phyloP scores from a whole-genome alignment of 192 early-diverging fungal species.

The Linnemannia zychae region DNA sequence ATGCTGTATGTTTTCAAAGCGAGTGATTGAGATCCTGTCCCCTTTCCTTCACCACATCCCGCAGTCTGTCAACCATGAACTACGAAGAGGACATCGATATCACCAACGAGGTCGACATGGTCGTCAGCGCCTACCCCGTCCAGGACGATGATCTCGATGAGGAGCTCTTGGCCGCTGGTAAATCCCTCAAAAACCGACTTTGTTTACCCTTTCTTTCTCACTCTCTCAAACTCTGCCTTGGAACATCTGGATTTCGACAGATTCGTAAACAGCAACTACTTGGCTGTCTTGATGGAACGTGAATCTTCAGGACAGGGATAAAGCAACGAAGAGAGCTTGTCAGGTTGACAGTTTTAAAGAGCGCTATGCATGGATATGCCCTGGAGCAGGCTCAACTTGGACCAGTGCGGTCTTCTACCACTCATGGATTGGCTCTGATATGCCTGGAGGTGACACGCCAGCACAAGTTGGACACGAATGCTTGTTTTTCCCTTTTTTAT shows the following conservation, averaged over 20 bases:
- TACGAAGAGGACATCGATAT: slow-evolving; percentile 56
- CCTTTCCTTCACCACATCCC: neutral
- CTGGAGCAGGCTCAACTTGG: neutral
- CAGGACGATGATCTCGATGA: slow-evolving; percentile 57
- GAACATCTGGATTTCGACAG: slow-evolving; percentile 4
- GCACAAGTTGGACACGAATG: neutral
- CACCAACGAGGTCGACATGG: slow-evolving; percentile 56
- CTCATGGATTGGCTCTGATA: neutral
- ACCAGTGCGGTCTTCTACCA: neutral
- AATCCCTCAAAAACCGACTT: slow-evolving; percentile 8
- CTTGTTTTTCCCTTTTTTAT: neutral
- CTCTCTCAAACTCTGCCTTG: too few species aligned
- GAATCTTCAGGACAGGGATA: neutral
- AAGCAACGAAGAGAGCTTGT: neutral
- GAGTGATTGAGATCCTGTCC: neutral
- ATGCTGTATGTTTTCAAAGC: neutral
- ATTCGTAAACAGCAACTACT: neutral
- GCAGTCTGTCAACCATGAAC: slow-evolving; percentile 43
- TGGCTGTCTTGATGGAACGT: neutral
- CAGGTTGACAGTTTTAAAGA: neutral
- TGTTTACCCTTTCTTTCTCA: neutral
- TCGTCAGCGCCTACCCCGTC: slow-evolving; percentile 55
- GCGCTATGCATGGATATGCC: neutral
- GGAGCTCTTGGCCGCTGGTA: slow-evolving; percentile 57
- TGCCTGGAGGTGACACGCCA: neutral